Conservation (phyloP, 352 stramenopile species). For the Peronospora tabacina region DNA sequence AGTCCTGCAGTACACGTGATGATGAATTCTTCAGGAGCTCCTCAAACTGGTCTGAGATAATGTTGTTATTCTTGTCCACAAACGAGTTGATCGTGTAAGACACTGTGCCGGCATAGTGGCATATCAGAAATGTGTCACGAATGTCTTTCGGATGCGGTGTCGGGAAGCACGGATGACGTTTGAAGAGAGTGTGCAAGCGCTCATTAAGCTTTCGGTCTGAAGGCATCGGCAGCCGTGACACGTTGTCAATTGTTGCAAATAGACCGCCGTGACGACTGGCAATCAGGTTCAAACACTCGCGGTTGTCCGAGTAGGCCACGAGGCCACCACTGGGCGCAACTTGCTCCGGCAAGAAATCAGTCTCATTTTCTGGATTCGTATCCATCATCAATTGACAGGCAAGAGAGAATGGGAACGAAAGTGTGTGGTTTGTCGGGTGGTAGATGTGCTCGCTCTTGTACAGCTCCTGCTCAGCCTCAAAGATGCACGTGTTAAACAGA, state of each 20-base stretch:
- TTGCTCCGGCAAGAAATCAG: conserved; percentile 36
- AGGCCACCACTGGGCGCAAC: conserved; percentile 37
- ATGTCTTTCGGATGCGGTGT: conserved; percentile 80
- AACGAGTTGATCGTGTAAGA: conserved; percentile 84
- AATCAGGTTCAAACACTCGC: conserved; percentile 79
- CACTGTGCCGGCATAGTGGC: conserved; percentile 77
- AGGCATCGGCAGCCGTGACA: conserved; percentile 73
- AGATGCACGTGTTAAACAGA: conserved; percentile 86
- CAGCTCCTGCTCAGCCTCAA: conserved; percentile 77
- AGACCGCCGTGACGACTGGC: conserved; percentile 73
- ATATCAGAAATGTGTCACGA: conserved; percentile 78
- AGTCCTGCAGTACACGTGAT: conserved; percentile 62
- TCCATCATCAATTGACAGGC: conserved; percentile 27
- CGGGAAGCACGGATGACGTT: conserved; percentile 76
- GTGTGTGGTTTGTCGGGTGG: conserved; percentile 69
- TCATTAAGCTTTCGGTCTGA: conserved; percentile 86
- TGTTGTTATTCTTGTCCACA: conserved; percentile 89
- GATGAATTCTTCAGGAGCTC: conserved; percentile 76
- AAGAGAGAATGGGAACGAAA: conserved; percentile 67
- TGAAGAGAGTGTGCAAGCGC: conserved; percentile 74
- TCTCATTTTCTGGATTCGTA: conserved; percentile 28
- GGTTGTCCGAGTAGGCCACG: conserved; percentile 78
- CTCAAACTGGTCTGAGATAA: conserved; percentile 84
- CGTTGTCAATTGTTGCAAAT: conserved; percentile 81
- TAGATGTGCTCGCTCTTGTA: conserved; percentile 83